Evolutionary conservation across 1,139 yeast genomes (phyloP).

Genomic region (Suhomyces panamericanus): DNA sequence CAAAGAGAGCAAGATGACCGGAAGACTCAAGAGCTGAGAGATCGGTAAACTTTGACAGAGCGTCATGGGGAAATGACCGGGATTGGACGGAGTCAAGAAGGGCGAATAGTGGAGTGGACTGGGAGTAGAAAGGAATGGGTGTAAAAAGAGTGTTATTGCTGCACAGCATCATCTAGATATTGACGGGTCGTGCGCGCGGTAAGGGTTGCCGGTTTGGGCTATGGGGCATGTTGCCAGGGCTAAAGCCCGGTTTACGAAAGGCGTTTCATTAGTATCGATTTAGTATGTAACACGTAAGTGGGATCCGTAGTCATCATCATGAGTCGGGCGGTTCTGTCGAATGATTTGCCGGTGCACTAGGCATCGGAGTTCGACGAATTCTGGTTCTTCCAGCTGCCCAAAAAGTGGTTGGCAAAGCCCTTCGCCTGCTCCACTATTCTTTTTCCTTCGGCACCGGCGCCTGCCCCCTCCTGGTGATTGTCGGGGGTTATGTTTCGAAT

Average conservation of each 20-base stretch:
- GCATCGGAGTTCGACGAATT: slow-evolving; percentile 4
- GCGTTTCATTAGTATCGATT: not conserved
- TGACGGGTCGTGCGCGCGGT: slow-evolving; percentile 3
- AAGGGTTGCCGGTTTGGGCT: not conserved
- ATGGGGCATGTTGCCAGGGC: not conserved
- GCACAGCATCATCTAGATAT: not conserved
- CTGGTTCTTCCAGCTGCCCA: slow-evolving; percentile 32
- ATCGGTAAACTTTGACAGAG: slow-evolving; percentile 12
- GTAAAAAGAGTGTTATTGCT: not conserved
- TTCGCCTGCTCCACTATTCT: slow-evolving; percentile 41
- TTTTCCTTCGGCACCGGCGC: slow-evolving; percentile 11
- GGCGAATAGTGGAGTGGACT: not conserved
- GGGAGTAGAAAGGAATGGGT: not conserved
- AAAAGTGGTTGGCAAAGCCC: slow-evolving; percentile 40
- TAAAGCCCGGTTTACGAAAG: no score
- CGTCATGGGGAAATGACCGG: not conserved
- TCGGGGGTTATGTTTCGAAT: slow-evolving; percentile 37
- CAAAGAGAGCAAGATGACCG: slow-evolving; percentile 10
- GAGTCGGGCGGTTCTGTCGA: not conserved
- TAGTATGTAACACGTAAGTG: slow-evolving; percentile 5
- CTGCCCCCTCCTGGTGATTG: slow-evolving; percentile 9
- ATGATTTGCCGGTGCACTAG: not conserved
- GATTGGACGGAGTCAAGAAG: not conserved
- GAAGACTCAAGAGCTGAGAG: slow-evolving; percentile 12
- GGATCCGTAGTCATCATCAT: slow-evolving; percentile 1